Evolutionary conservation across 768 basidiomycete genomes (phyloP).

Genomic region (Auricularia sp.): DNA sequence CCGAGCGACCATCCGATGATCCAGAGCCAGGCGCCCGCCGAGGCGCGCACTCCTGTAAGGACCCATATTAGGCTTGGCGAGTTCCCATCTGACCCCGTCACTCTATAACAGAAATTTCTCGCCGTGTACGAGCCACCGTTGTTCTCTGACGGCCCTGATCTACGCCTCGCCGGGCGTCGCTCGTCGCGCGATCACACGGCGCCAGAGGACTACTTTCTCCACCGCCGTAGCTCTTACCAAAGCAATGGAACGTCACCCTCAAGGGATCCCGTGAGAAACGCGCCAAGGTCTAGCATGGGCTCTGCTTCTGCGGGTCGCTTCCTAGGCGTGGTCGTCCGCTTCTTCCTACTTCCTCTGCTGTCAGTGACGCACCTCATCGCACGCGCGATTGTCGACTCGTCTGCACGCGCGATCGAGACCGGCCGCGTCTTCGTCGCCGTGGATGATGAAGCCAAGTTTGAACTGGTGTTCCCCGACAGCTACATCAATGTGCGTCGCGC

Average conservation of each 20-base stretch:
- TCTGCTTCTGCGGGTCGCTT: background rate
- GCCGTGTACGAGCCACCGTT: background rate
- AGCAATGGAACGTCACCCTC: no score
- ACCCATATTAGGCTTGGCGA: no score
- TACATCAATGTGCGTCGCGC: no score
- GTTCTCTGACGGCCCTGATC: background rate
- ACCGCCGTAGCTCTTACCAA: background rate
- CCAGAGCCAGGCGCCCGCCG: background rate
- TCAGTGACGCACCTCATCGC: background rate
- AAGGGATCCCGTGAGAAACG: no score
- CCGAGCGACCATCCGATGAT: background rate
- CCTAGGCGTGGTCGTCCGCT: background rate
- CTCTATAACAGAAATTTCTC: background rate
- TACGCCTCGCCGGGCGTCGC: background rate
- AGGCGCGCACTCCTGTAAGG: background rate
- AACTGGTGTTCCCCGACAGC: background rate
- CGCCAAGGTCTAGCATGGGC: no score
- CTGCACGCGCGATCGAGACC: background rate
- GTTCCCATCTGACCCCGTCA: no score
- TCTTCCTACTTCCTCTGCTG: background rate
- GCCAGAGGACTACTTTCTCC: background rate
- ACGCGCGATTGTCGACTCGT: background rate
- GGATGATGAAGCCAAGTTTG: background rate
- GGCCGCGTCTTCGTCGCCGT: background rate
- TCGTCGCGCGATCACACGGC: background rate